Conservation (phyloP, 2,329 filamentous ascomycete species). For the Microcera coccophila region DNA sequence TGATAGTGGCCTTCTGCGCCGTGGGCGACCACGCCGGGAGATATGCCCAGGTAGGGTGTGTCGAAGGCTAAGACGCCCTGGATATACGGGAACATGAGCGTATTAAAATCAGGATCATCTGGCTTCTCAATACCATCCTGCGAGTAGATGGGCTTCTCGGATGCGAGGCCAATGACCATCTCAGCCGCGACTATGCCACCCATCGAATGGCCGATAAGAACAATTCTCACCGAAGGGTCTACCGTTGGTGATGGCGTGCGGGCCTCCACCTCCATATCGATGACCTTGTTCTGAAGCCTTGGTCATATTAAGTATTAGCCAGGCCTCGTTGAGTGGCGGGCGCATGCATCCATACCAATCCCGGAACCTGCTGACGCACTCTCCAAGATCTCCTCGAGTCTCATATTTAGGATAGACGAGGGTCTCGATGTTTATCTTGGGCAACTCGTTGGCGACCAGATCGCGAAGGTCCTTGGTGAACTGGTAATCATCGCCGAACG, state of each 20-base stretch:
- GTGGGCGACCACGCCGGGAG: conserved; percentile 78
- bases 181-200: conserved; percentile 93
- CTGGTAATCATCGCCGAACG: conserved; percentile 61
- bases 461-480: conserved; percentile 71
- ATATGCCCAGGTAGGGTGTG: conserved; percentile 83
- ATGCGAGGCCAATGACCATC: conserved; percentile 68
- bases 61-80: conserved; percentile 90
- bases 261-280: conserved; percentile 85
- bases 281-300: conserved; percentile 86
- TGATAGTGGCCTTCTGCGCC: conserved; percentile 82
- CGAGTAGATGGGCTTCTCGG: conserved; percentile 51
- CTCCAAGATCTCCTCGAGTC: conserved; percentile 70
- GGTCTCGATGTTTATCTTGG: conserved; percentile 62
- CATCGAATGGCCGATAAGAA: conserved; percentile 86
- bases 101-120: conserved; percentile 42
- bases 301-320: background rate
- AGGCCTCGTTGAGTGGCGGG: background rate
- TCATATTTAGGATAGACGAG: conserved; percentile 78
- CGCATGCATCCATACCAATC: conserved; percentile 56
- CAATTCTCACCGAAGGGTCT: conserved; percentile 76
- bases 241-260: conserved; percentile 77
- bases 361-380: conserved; percentile 68
- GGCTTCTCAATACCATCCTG: conserved; percentile 39
- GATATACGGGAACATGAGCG: conserved; percentile 89
- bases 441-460: conserved; percentile 61